Evolutionary conservation across 129 eudicot genomes (phyloP), one percentile per base, ranked within the genome.

Genomic region (Kitagawia praeruptora): DNA sequence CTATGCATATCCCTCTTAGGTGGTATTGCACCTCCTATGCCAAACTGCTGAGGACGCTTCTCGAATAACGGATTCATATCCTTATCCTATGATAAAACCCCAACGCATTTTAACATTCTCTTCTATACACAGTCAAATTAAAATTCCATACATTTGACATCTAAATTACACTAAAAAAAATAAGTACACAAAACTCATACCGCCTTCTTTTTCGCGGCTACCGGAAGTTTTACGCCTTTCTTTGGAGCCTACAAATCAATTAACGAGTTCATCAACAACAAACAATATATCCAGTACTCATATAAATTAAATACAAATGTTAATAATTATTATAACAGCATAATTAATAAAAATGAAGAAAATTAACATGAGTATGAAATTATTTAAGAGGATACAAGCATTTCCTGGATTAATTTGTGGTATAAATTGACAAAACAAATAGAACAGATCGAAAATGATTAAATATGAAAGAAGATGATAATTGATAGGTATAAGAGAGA

Each of bases 21-120:
- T 14, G 97, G 96, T 40, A 92, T 81, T 5, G 97, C 97, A n/a
- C 97, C 97, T 28, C 97, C 98, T 11, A 93, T 93, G 9, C 98
- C 97, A 71, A 91, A 91, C 82, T 91, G 94, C 85, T 91, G 89
- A 5, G 98, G 91, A 53, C 98, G 79, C 64, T 91, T 93, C 87
- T 93, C 98, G 31, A 85, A 93, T 49, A 93, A 81, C 8, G 98
- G 98, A 56, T 93, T 93, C 79, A 79, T 91, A 13, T 83, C 90
- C 79, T 91, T 91, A 79, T 86, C 91, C 88, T 90, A 77, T 6
- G 23, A 39, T 40, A 71, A 18, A 40, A 72, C 12, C 34, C 49
- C 69, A n/a, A 40, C 5, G 41, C 51, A 23, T 41, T 23, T 3
- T 3, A 19, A 9, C 13, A 19, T n/a, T 14, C 31, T 18, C 1